Evolutionary conservation across 1,139 yeast species (phyloP).

Genomic region (Yamadazyma atmosphaerica): DNA sequence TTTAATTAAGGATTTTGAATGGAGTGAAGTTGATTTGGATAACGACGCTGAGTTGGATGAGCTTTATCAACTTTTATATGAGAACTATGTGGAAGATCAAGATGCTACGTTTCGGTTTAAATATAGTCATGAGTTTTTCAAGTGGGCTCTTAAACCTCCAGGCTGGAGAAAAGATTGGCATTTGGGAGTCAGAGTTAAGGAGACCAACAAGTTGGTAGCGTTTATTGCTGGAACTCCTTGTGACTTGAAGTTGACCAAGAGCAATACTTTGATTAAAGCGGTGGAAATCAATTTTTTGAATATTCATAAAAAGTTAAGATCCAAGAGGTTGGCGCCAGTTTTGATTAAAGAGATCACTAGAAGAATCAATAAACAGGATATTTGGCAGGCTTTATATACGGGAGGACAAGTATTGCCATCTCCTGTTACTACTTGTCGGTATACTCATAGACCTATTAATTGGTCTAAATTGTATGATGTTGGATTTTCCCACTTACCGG

Average conservation of each 20-base stretch:
- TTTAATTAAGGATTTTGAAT: constrained; percentile 76
- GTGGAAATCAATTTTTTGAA: constrained; percentile 94
- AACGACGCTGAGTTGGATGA: constrained; percentile 61
- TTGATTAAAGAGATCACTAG: constrained; percentile 93
- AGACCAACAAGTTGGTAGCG: constrained; percentile 77
- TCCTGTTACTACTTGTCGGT: constrained; percentile 88
- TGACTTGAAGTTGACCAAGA: constrained; percentile 58
- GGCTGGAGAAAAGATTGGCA: constrained; percentile 92
- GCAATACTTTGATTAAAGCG: constrained; percentile 50
- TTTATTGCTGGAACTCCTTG: constrained; percentile 92
- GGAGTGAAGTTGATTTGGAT: constrained; percentile 79
- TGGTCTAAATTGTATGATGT: constrained; percentile 90
- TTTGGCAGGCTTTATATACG: constrained; percentile 97
- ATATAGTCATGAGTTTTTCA: constrained; percentile 77
- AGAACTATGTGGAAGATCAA: constrained; percentile 91
- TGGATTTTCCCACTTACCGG: constrained; percentile 82
- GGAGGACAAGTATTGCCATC: constrained; percentile 91
- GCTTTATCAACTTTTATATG: constrained; percentile 76
- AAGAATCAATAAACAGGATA: constrained; percentile 76
- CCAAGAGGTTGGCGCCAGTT: constrained; percentile 94
- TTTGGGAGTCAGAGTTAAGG: constrained; percentile 86
- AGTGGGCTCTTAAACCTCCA: constrained; percentile 94
- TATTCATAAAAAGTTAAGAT: constrained; percentile 88
- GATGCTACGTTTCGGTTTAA: constrained; percentile 92
- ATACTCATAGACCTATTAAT: constrained; percentile 90